phyloP scores from a whole-genome alignment of 768 basidiomycete genomes.

The Ramaria rubella region DNA sequence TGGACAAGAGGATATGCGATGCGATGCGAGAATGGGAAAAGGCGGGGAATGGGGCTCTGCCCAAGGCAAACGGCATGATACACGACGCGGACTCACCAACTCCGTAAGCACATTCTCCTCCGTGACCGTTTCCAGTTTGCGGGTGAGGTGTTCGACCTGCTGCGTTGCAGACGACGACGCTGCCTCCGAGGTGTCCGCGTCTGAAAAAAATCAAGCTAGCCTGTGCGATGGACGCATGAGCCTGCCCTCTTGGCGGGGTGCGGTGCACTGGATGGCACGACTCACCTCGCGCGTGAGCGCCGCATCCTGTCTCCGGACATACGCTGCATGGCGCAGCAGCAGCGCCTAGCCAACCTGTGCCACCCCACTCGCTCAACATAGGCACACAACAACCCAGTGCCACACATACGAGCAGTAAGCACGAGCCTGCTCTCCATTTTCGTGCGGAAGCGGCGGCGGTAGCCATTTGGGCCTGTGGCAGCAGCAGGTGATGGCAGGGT shows the following conservation, averaged over 20 bases:
- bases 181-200: neutral
- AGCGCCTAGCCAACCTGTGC: conserved; percentile 87
- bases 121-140: conserved; percentile 30
- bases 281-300: conserved; percentile 6
- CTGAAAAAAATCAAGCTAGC: neutral
- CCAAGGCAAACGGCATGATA: too few species aligned
- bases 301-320: conserved; percentile 65
- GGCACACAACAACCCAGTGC: conserved; percentile 6
- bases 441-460: conserved; percentile 59
- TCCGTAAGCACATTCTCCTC: conserved; percentile 61
- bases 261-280: too few species aligned
- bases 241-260: too few species aligned
- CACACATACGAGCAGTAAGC: neutral
- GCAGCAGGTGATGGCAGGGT: conserved; percentile 56
- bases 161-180: conserved; percentile 12
- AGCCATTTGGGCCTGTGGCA: conserved; percentile 59
- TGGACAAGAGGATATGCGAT: too few species aligned
- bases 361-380: conserved; percentile 1
- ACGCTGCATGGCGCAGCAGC: conserved; percentile 79
- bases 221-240: neutral
- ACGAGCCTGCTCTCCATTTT: conserved; percentile 71
- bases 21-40: too few species aligned
- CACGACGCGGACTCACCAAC: conserved; percentile 38
- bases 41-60: too few species aligned
- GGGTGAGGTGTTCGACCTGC: conserved; percentile 26